These are phyloP conservation scores for Cephalotrichum gorgonifer DNA, from an alignment of 2,329 filamentous ascomycete species.

Conservation along the genomic window DNA sequence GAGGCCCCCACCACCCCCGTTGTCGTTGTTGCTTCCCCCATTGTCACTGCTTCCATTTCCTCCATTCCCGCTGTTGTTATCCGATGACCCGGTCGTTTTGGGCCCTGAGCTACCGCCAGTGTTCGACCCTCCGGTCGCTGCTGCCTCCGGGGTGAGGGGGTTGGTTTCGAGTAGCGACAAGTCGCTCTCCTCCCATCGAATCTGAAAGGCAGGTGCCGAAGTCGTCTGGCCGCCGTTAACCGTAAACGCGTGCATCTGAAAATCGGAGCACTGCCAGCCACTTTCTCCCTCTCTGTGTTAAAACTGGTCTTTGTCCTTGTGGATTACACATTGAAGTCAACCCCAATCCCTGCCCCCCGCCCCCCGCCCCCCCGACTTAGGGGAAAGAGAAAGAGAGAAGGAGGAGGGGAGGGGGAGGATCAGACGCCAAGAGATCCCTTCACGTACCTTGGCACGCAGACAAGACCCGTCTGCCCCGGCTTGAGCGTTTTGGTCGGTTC, in stretches of 20 bases:
- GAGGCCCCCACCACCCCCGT: background rate
- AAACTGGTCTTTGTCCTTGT: background rate
- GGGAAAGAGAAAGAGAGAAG: background rate
- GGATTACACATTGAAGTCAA: no score
- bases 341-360: no score
- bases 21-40: background rate
- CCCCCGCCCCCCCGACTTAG: no score
- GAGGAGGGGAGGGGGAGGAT: no score
- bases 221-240: background rate
- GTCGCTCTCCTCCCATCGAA: constrained; percentile 4
- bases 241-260: background rate
- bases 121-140: background rate
- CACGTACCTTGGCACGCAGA: constrained; percentile 1
- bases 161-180: constrained; percentile 2
- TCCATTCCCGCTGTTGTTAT: background rate
- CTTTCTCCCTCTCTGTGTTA: background rate
- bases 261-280: background rate
- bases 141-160: background rate
- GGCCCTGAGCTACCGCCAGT: background rate
- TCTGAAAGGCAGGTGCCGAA: constrained; percentile 2
- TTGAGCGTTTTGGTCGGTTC: background rate
- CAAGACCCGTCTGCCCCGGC: background rate
- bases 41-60: background rate
- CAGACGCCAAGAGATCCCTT: no score
- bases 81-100: background rate